Evolutionary conservation across 2,329 filamentous ascomycete genomes (phyloP).

Genomic region (Trichoderma sp.): DNA sequence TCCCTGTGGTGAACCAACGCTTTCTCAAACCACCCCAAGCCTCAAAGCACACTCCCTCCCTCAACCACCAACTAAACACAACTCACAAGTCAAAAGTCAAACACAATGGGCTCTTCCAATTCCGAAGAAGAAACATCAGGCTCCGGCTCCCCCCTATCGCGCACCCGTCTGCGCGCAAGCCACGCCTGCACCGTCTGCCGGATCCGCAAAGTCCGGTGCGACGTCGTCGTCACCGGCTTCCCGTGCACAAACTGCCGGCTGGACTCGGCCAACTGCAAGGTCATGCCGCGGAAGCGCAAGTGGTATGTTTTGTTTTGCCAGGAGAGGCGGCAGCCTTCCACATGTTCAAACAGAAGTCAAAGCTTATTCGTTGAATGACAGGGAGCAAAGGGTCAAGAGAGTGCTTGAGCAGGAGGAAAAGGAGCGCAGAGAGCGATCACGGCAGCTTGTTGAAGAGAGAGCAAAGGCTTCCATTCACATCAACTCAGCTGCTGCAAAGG

Average conservation of each 20-base stretch:
- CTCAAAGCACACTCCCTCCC: neutral
- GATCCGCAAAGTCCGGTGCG: slow-evolving; percentile 30
- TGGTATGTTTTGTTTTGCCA: neutral
- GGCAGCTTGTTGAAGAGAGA: neutral
- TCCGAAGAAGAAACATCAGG: slow-evolving; percentile 15
- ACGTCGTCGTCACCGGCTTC: slow-evolving; percentile 27
- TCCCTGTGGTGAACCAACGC: neutral
- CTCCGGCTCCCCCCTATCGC: slow-evolving; percentile 5
- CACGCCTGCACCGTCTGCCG: slow-evolving; percentile 23
- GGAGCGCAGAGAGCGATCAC: neutral
- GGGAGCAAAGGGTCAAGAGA: slow-evolving; percentile 23
- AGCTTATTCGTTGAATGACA: neutral
- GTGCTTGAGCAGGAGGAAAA: slow-evolving; percentile 19
- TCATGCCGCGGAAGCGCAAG: slow-evolving; percentile 15
- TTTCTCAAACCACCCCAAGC: too few relatives aligned
- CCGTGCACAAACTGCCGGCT: slow-evolving; percentile 31
- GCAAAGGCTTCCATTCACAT: neutral
- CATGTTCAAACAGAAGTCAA: neutral
- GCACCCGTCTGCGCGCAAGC: slow-evolving; percentile 19
- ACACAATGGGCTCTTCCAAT: slow-evolving; percentile 13
- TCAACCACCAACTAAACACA: neutral
- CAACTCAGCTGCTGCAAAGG: neutral
- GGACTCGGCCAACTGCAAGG: slow-evolving; percentile 26
- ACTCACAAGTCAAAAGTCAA: neutral
- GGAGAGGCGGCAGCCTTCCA: neutral